Evolutionary conservation across 495 filamentous ascomycete genomes (phyloP).

Genomic region (Friedmanniomyces simplex): DNA sequence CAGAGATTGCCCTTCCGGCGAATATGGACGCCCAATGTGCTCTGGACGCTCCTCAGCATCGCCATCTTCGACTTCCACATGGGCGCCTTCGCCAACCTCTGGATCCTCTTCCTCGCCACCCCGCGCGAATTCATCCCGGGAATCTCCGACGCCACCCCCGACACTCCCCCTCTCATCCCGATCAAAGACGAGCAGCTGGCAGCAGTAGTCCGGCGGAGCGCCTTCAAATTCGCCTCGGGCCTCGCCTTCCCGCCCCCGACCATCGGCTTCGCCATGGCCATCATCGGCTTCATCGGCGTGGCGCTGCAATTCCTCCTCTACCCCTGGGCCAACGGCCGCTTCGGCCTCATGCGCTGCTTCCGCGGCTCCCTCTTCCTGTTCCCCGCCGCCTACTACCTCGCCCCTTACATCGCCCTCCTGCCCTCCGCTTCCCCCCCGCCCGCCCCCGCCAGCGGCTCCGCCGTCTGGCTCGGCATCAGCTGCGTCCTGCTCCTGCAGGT

Average conservation of each 20-base stretch:
- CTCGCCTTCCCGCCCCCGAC: conserved; percentile 24
- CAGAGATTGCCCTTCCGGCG: conserved; percentile 21
- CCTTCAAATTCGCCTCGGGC: conserved; percentile 25
- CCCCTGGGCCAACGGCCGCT: conserved; percentile 23
- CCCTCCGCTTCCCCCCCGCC: conserved; percentile 23
- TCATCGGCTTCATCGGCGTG: conserved; percentile 28
- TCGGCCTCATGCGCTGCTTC: conserved; percentile 29
- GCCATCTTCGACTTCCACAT: conserved; percentile 31
- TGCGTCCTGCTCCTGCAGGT: conserved; percentile 25
- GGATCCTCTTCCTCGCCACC: conserved; percentile 28
- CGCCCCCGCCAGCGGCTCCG: conserved; percentile 16
- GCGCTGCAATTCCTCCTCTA: conserved; percentile 26
- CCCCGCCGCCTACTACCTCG: conserved; percentile 27
- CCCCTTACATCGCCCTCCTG: conserved; percentile 25
- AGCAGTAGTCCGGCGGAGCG: not conserved
- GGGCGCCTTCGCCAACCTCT: conserved; percentile 27
- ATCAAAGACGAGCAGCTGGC: conserved; percentile 10
- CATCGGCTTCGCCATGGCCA: conserved; percentile 27
- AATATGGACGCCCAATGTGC: conserved; percentile 29
- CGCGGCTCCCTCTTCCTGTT: conserved; percentile 26
- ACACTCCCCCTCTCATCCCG: not conserved
- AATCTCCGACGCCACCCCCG: conserved; percentile 1
- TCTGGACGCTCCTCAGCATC: conserved; percentile 22
- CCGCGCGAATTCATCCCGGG: conserved; percentile 18
- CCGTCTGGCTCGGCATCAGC: conserved; percentile 26